phyloP scores from a whole-genome alignment of 495 filamentous ascomycete genomes.

The Aspergillus cavernicola region DNA sequence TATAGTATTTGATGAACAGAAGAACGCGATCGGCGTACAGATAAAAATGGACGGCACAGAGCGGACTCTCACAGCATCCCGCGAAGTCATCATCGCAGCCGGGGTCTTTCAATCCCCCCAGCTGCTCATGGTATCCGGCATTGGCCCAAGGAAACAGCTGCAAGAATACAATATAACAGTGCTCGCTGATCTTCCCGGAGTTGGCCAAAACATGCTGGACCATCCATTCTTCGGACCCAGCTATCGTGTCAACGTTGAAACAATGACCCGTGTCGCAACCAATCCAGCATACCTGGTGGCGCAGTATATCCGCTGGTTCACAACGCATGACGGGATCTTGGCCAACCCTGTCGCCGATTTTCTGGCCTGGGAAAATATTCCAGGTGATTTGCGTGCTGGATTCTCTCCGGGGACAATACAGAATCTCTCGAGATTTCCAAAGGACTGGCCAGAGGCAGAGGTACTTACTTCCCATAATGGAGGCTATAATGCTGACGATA shows the following conservation, averaged over 20 bases:
- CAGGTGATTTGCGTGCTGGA: slow-evolving; percentile 14
- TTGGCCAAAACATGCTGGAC: slow-evolving; percentile 52
- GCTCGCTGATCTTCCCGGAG: slow-evolving; percentile 43
- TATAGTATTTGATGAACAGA: slow-evolving; percentile 36
- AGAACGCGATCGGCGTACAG: slow-evolving; percentile 18
- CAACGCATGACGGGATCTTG: slow-evolving; percentile 28
- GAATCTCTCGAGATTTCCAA: slow-evolving; percentile 40
- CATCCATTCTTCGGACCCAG: slow-evolving; percentile 36
- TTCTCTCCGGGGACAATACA: slow-evolving; percentile 19
- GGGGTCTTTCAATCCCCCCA: slow-evolving; percentile 51
- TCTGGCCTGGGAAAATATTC: slow-evolving; percentile 48
- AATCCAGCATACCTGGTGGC: slow-evolving; percentile 4
- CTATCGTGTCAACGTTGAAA: slow-evolving; percentile 38
- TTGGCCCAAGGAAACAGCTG: slow-evolving; percentile 37
- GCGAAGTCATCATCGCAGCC: slow-evolving; percentile 54
- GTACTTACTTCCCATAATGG: slow-evolving; percentile 7
- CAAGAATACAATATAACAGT: slow-evolving; percentile 33
- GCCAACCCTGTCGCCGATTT: slow-evolving; percentile 43
- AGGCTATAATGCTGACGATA: background rate
- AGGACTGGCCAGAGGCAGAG: slow-evolving; percentile 59
- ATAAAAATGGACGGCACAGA: background rate
- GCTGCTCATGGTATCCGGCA: slow-evolving; percentile 48
- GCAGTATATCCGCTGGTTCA: slow-evolving; percentile 11
- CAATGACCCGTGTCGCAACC: slow-evolving; percentile 26
- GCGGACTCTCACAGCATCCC: slow-evolving; percentile 32